Base-by-base conservation (phyloP, 257 asterid species). In the Forsythia suspensa region DNA sequence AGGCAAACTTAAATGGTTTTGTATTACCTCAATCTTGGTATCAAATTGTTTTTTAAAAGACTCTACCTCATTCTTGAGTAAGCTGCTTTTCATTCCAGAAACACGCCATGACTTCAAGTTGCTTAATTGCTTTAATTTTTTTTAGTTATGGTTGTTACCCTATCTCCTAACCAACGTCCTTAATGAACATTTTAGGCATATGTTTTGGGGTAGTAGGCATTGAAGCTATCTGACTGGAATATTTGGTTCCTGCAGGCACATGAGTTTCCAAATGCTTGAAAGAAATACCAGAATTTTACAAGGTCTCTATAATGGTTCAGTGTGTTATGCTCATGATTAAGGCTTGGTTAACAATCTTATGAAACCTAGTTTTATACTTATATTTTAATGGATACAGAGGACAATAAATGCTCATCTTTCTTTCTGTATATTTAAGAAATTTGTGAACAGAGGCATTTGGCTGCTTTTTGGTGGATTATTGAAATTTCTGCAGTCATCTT, bases 241-340 rank as follows among this genome's bases (percentile, higher is more conserved):
- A 88, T 94, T 94, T 94, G 95, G 82, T 90, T 90, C 94, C 91
- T 92, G 97, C 98, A 95, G 98, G 98, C 96, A 91, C 98, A 95
- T 91, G 98, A 95, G 85, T 92, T 88, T 86, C 91, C 95, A 88
- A 92, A 80, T 86, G 96, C 88, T 87, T 87, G 93, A 89, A 90
- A 88, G 95, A 92, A 83, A 85, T 87, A 88, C 92, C 61, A 88
- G 91, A 85, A 82, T 82, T 77, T 86, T 89, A 88, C 91, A 80
- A 91, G 97, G 92, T 90, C 94, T 86, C 78, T 80, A 82, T 84
- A 87, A 84, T 86, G 83, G 78, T 85, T 86, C 82, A 67, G 67
- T 87, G 81, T 77, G 82, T 83, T 90, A 51, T 82, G 69, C 74
- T 70, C 79, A 78, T 82, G 78, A 82, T 81, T 77, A 76, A 82